phyloP scores from a whole-genome alignment of 2,329 filamentous ascomycete species.

The Ophiostoma sp. region DNA sequence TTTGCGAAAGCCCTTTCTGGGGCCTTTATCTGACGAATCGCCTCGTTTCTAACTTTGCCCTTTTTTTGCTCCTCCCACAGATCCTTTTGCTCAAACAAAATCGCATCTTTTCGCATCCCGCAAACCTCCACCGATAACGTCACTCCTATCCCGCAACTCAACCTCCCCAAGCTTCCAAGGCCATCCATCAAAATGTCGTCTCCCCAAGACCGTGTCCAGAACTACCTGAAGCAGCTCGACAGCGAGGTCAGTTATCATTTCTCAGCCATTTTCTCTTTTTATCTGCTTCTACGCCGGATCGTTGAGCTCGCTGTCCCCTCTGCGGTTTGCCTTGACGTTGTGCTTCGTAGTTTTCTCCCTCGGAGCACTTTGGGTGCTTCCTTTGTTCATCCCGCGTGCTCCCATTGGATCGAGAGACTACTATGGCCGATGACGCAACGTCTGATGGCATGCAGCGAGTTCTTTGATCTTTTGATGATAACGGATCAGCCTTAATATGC shows the following conservation, averaged over 20 bases:
- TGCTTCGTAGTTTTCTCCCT: neutral
- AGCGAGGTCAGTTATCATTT: conserved; percentile 64
- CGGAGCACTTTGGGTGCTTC: neutral
- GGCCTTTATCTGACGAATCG: conserved; percentile 20
- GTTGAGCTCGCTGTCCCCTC: neutral
- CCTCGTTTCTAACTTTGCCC: conserved; percentile 3
- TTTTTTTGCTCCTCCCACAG: conserved; percentile 18
- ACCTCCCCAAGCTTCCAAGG: neutral
- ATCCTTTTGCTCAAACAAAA: neutral
- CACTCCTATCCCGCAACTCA: conserved; percentile 12
- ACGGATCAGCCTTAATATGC: neutral
- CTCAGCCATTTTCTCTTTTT: conserved; percentile 23
- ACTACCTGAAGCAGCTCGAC: conserved; percentile 77
- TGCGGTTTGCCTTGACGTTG: neutral
- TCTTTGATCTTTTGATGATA: neutral
- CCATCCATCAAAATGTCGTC: conserved; percentile 60
- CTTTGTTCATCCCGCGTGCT: conserved; percentile 1
- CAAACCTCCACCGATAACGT: conserved; percentile 11
- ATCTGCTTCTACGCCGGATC: neutral
- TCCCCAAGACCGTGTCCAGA: conserved; percentile 73
- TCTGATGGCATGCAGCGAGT: neutral
- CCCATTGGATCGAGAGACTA: neutral
- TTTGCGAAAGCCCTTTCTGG: conserved; percentile 11
- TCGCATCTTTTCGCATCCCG: conserved; percentile 8
- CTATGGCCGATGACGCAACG: conserved; percentile 14